Evolutionary conservation across 176 grass and related monocot genomes (phyloP).

Genomic region (Carex cristatella): DNA sequence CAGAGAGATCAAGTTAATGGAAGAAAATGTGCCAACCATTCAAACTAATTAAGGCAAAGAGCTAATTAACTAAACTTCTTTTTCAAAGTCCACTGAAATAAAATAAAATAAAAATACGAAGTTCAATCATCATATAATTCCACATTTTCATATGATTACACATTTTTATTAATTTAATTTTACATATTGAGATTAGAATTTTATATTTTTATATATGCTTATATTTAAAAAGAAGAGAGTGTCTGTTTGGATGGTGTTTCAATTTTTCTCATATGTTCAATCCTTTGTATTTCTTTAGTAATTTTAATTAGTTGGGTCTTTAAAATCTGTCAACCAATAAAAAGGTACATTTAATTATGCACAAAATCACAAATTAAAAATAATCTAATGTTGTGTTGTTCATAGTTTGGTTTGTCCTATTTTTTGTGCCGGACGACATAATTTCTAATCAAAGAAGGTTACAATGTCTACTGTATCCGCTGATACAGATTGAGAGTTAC

Average conservation of each 20-base stretch:
- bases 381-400: not conserved
- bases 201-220: not conserved
- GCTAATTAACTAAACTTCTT: not conserved
- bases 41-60: not conserved
- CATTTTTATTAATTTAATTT: not conserved
- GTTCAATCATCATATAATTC: not conserved
- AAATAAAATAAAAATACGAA: not conserved
- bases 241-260: too few relatives aligned
- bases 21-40: not conserved
- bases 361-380: too few relatives aligned
- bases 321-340: too few relatives aligned
- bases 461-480: too few relatives aligned
- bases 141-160: not conserved
- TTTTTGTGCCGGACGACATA: not conserved
- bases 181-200: not conserved
- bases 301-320: too few relatives aligned
- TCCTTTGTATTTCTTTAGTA: too few relatives aligned
- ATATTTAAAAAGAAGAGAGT: too few relatives aligned
- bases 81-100: not conserved
- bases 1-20: not conserved
- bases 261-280: too few relatives aligned
- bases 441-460: too few relatives aligned
- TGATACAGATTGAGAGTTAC: too few relatives aligned
- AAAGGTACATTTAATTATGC: too few relatives aligned
- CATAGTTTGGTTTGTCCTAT: not conserved